Conservation (phyloP, 768 basidiomycete genomes). For the Kwoniella newhampshirensis region DNA sequence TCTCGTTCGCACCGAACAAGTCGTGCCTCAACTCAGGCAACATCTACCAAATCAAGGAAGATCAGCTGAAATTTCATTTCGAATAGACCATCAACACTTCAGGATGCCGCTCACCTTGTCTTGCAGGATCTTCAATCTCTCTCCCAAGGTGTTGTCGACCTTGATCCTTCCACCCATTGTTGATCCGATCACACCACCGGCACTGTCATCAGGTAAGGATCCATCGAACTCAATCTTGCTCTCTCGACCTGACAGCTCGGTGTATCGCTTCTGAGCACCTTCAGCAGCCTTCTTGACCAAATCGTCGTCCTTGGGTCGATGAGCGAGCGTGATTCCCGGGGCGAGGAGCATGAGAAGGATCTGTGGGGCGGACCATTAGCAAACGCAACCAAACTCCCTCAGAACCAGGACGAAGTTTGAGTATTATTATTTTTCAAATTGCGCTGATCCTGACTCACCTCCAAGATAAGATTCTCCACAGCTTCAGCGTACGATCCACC, state of each 20-base stretch:
- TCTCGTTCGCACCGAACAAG: slow-evolving; percentile 84
- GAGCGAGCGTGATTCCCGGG: slow-evolving; percentile 64
- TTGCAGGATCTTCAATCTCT: slow-evolving; percentile 81
- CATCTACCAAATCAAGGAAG: slow-evolving; percentile 66
- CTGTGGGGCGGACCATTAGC: no score
- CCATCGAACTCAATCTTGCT: slow-evolving; percentile 64
- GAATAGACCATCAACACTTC: no score
- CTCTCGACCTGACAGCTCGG: slow-evolving; percentile 71
- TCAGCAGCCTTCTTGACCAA: slow-evolving; percentile 65
- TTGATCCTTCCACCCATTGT: slow-evolving; percentile 75
- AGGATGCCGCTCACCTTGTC: slow-evolving; percentile 66
- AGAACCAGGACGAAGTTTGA: no score
- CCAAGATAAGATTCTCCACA: slow-evolving; percentile 77
- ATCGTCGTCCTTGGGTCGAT: slow-evolving; percentile 67
- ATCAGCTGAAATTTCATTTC: no score
- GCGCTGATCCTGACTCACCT: no score
- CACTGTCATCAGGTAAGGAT: slow-evolving; percentile 65
- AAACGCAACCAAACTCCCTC: no score
- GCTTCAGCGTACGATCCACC: slow-evolving; percentile 69
- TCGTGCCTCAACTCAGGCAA: slow-evolving; percentile 87
- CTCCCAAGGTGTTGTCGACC: slow-evolving; percentile 92
- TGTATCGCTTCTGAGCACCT: slow-evolving; percentile 67
- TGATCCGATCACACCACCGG: slow-evolving; percentile 79
- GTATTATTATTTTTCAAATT: no score
- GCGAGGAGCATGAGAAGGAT: slow-evolving; percentile 81